Evolutionary conservation across 441 rosid genomes (phyloP).

Genomic region (Codiaeum variegatum): DNA sequence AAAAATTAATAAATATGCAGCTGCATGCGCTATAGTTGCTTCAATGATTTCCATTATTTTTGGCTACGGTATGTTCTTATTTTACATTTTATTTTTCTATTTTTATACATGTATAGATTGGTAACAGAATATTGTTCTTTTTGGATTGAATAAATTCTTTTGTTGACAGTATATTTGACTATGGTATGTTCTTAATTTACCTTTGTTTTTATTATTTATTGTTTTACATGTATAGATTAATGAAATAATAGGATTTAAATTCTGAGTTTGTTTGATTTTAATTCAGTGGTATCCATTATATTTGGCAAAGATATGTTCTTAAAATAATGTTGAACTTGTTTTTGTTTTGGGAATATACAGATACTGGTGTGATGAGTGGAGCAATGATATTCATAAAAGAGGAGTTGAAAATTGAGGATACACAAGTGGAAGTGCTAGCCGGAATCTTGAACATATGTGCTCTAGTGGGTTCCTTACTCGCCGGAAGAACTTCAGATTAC

Average conservation of each 20-base stretch:
- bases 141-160: no score
- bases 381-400: constrained; percentile 86
- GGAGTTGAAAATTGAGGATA: constrained; percentile 59
- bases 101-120: background rate
- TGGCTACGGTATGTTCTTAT: constrained; percentile 56
- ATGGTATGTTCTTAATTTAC: no score
- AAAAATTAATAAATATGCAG: constrained; percentile 53
- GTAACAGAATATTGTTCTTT: background rate
- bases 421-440: constrained; percentile 60
- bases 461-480: constrained; percentile 54
- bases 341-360: no score
- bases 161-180: no score
- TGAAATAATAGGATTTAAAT: no score
- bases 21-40: constrained; percentile 64
- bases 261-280: no score
- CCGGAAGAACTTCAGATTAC: constrained; percentile 76
- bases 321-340: no score
- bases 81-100: background rate
- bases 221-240: background rate
- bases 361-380: constrained; percentile 92
- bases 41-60: constrained; percentile 71
- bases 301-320: no score
- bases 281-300: no score
- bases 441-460: constrained; percentile 80
- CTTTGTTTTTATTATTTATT: background rate